Percentiles rank a stretch among this genome's conserved stretches.
phyloP scores from a whole-genome alignment of 108 stramenopile species.

The Skeletonema menzelii region DNA sequence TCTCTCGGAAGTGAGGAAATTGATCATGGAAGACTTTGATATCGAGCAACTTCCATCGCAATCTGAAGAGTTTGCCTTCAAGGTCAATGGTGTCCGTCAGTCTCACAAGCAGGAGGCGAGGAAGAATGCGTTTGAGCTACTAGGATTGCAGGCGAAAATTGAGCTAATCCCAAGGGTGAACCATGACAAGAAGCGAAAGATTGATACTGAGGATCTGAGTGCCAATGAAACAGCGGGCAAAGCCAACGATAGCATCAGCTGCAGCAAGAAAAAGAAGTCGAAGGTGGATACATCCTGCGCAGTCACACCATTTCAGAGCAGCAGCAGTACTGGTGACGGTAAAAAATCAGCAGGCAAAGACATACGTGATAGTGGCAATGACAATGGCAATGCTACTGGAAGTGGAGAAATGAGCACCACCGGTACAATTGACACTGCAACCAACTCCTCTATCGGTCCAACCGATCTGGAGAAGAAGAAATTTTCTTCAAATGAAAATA shows the following conservation, averaged over 20 bases:
- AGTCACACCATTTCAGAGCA: background rate
- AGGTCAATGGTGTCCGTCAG: conserved; percentile 22
- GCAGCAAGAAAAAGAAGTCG: background rate
- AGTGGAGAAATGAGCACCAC: background rate
- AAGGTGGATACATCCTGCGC: conserved; percentile 1
- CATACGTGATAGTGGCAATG: background rate
- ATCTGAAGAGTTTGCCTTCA: conserved; percentile 18
- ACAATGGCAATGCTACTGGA: background rate
- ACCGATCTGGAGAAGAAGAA: background rate
- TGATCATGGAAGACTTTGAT: conserved; percentile 43
- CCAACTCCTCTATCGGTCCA: background rate
- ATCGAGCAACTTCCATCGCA: conserved; percentile 21
- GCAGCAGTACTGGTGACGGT: background rate
- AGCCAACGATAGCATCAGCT: background rate
- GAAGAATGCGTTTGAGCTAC: conserved; percentile 30
- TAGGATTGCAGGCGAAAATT: background rate
- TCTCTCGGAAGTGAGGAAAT: conserved; percentile 20
- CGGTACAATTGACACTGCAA: background rate
- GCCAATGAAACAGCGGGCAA: background rate
- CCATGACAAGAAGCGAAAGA: background rate
- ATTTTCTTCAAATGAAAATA: background rate
- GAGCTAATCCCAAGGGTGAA: conserved; percentile 9
- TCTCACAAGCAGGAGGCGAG: conserved; percentile 36
- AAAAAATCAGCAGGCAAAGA: background rate
- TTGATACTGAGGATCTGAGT: background rate